Percentiles rank a stretch among this genome's conserved stretches.
Evolutionary conservation across 1,139 yeast species (phyloP).

Genomic region (Meyerozyma smithsonii): DNA sequence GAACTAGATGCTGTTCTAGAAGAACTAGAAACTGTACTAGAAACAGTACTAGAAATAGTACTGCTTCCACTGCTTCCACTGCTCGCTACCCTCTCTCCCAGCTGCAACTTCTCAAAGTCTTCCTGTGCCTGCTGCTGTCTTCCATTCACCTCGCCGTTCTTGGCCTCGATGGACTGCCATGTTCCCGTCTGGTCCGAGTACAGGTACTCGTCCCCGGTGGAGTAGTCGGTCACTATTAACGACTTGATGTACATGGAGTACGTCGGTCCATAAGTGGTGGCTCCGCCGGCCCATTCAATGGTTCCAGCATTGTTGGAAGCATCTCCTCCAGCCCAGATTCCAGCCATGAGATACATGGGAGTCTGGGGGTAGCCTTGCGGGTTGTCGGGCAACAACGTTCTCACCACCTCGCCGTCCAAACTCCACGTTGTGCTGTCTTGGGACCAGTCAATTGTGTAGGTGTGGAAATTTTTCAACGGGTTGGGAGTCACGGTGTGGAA

Average conservation of each 20-base stretch:
- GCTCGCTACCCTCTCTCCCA: slow-evolving; percentile 15
- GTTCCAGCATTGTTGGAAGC: slow-evolving; percentile 62
- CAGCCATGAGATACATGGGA: slow-evolving; percentile 68
- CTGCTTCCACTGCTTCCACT: neutral
- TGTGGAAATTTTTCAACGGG: slow-evolving; percentile 54
- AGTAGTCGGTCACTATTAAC: slow-evolving; percentile 68
- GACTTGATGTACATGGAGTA: slow-evolving; percentile 63
- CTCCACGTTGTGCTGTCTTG: slow-evolving; percentile 56
- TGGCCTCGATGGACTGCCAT: slow-evolving; percentile 65
- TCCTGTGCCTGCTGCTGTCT: slow-evolving; percentile 45
- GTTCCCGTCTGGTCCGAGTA: slow-evolving; percentile 63
- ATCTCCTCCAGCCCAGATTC: slow-evolving; percentile 84
- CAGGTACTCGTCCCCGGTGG: slow-evolving; percentile 65
- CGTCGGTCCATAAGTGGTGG: slow-evolving; percentile 59
- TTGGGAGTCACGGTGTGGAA: slow-evolving; percentile 54
- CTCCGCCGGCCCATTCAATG: slow-evolving; percentile 85
- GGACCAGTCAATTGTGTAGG: slow-evolving; percentile 82
- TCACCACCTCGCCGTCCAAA: slow-evolving; percentile 55
- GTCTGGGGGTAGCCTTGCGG: slow-evolving; percentile 70
- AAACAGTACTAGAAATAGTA: slow-evolving; percentile 5
- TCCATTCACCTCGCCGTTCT: slow-evolving; percentile 62
- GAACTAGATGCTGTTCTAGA: slow-evolving; percentile 8
- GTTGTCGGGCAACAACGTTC: slow-evolving; percentile 50
- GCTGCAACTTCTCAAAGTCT: slow-evolving; percentile 41
- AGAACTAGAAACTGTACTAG: slow-evolving; percentile 6